Conservation (phyloP, 129 eudicot genomes). For the Pittosporum tobira region DNA sequence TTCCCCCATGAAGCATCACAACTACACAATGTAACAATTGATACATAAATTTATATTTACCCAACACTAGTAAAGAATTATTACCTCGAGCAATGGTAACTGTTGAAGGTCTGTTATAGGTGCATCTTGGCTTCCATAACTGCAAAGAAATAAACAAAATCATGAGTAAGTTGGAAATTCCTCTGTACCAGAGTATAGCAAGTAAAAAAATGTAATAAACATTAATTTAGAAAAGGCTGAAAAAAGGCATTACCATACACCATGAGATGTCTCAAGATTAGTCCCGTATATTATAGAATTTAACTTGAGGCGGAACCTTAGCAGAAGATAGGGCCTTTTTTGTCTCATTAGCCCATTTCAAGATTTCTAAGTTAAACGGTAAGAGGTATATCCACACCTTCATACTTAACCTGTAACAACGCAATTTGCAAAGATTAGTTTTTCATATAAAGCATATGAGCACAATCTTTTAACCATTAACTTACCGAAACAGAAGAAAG, state of each 20-base stretch:
- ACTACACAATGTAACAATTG: too few relatives aligned
- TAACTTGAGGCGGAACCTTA: slow-evolving; percentile 66
- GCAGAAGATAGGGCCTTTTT: slow-evolving; percentile 58
- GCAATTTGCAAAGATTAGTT: neutral
- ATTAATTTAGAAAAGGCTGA: neutral
- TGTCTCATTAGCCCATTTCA: slow-evolving; percentile 88
- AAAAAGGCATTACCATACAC: slow-evolving; percentile 58
- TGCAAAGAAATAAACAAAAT: slow-evolving; percentile 29
- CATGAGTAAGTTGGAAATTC: too few relatives aligned
- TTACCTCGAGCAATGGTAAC: slow-evolving; percentile 49
- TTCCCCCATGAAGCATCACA: too few relatives aligned
- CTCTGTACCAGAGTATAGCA: too few relatives aligned
- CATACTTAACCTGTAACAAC: slow-evolving; percentile 43
- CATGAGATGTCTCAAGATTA: slow-evolving; percentile 74
- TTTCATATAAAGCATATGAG: slow-evolving; percentile 1
- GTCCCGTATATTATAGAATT: slow-evolving; percentile 95
- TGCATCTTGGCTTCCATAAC: slow-evolving; percentile 81
- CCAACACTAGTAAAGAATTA: slow-evolving; percentile 9
- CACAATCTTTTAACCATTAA: neutral
- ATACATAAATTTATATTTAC: too few relatives aligned
- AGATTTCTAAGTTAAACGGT: slow-evolving; percentile 68
- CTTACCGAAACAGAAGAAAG: neutral
- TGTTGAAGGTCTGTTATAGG: slow-evolving; percentile 61
- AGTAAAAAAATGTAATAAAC: too few relatives aligned
- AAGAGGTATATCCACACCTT: slow-evolving; percentile 59